Evolutionary conservation across 2,329 filamentous ascomycete species (phyloP).

Genomic region (Fusarium solani-melongenae): DNA sequence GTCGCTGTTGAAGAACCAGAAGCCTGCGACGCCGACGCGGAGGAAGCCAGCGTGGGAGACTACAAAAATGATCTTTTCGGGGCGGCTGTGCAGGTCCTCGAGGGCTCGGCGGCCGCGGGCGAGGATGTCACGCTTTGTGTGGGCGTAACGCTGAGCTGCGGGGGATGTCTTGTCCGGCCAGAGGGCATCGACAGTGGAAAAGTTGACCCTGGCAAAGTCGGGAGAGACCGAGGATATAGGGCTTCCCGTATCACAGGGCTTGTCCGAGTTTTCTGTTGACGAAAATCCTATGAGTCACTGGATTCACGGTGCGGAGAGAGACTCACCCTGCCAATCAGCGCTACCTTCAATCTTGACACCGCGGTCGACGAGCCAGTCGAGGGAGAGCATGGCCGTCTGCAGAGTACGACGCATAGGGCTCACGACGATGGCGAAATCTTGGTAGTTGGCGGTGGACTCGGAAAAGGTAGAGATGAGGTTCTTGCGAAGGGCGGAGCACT

Average conservation of each 20-base stretch:
- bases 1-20: constrained; percentile 70
- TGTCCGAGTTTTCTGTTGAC: constrained; percentile 60
- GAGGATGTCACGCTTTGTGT: constrained; percentile 63
- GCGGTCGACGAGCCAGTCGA: constrained; percentile 67
- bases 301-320: background rate
- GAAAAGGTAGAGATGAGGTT: constrained; percentile 54
- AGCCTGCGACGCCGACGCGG: constrained; percentile 65
- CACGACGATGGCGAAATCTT: constrained; percentile 64
- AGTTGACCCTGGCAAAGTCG: constrained; percentile 68
- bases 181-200: constrained; percentile 65
- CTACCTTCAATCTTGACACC: constrained; percentile 66
- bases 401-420: constrained; percentile 75
- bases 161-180: constrained; percentile 72
- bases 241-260: constrained; percentile 72
- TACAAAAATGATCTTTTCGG: constrained; percentile 72
- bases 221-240: constrained; percentile 54
- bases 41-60: constrained; percentile 75
- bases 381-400: constrained; percentile 68
- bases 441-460: constrained; percentile 44
- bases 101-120: constrained; percentile 65
- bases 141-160: constrained; percentile 60
- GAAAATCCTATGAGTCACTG: background rate
- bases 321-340: constrained; percentile 72
- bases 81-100: constrained; percentile 60
- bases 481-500: constrained; percentile 58